Evolutionary conservation across 1,284 basidiomycete species (phyloP).

Genomic region (Cryptococcus sp.): DNA sequence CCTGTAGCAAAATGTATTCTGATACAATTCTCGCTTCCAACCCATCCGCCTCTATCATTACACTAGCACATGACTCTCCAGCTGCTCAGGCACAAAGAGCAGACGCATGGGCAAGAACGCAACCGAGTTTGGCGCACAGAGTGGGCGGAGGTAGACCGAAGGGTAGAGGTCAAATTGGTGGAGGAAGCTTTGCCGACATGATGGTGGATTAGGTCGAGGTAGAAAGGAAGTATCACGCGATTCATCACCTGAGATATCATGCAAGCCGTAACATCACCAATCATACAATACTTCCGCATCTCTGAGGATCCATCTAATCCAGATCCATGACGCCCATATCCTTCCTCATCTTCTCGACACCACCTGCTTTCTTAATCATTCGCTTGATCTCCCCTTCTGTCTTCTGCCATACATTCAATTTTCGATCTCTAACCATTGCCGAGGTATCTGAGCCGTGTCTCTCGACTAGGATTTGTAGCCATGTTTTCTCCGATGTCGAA

Average conservation of each 20-base stretch:
- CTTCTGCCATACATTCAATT: constrained; percentile 77
- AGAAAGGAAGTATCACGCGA: too few species aligned
- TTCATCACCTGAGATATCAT: background rate
- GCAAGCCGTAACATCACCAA: background rate
- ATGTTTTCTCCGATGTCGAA: constrained; percentile 65
- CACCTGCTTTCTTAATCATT: constrained; percentile 39
- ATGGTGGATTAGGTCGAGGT: too few species aligned
- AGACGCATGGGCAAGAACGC: constrained; percentile 9
- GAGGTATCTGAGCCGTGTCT: constrained; percentile 70
- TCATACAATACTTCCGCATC: background rate
- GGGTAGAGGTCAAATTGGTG: background rate
- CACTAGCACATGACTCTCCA: constrained; percentile 11
- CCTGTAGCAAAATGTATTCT: constrained; percentile 73
- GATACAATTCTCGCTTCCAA: constrained; percentile 67
- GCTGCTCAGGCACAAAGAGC: constrained; percentile 1
- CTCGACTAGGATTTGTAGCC: constrained; percentile 63
- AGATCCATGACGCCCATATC: constrained; percentile 1
- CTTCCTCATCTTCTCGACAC: constrained; percentile 14
- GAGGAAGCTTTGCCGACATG: too few species aligned
- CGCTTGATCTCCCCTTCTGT: constrained; percentile 73
- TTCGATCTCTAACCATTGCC: constrained; percentile 73
- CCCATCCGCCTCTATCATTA: constrained; percentile 62
- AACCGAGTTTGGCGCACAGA: constrained; percentile 7
- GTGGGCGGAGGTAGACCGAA: constrained; percentile 3
- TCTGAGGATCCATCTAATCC: background rate